Evolutionary conservation across 768 basidiomycete genomes (phyloP).

Genomic region (Pisolithus tinctorius): DNA sequence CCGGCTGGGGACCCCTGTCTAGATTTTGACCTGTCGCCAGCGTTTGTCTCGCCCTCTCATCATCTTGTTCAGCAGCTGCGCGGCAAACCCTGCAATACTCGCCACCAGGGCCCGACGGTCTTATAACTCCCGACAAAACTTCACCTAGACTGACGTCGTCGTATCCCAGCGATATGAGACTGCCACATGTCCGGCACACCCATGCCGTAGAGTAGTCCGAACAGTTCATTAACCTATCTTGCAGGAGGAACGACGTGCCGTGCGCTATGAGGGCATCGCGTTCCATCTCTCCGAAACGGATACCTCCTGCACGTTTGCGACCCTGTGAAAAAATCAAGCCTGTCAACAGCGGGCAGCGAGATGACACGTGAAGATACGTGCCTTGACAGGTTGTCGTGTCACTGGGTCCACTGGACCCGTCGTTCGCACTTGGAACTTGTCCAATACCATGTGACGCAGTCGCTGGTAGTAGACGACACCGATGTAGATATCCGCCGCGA

Average conservation of each 20-base stretch:
- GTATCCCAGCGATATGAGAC: slow-evolving; percentile 92
- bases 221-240: slow-evolving; percentile 99
- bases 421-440: slow-evolving; percentile 99
- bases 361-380: slow-evolving; percentile 26
- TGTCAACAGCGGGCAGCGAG: not conserved
- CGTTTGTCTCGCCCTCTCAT: slow-evolving; percentile 51
- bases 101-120: slow-evolving; percentile 67
- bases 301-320: slow-evolving; percentile 96
- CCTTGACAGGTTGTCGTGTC: slow-evolving; percentile 96
- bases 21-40: slow-evolving; percentile 50
- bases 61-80: slow-evolving; percentile 57
- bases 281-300: slow-evolving; percentile 99
- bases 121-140: slow-evolving; percentile 44
- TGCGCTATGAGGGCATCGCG: slow-evolving; percentile 98
- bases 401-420: slow-evolving; percentile 95
- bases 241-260: slow-evolving; percentile 95
- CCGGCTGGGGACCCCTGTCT: slow-evolving; percentile 35
- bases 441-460: slow-evolving; percentile 97
- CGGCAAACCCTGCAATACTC: slow-evolving; percentile 97
- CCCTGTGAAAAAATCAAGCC: slow-evolving; percentile 46
- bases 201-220: slow-evolving; percentile 99
- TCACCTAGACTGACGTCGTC: slow-evolving; percentile 79
- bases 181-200: slow-evolving; percentile 96
- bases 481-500: slow-evolving; percentile 96
- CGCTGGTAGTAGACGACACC: slow-evolving; percentile 99